Evolutionary conservation across 345 rosid species (phyloP), one percentile per base, ranked within the genome.

Genomic region (Murraya paniculata): DNA sequence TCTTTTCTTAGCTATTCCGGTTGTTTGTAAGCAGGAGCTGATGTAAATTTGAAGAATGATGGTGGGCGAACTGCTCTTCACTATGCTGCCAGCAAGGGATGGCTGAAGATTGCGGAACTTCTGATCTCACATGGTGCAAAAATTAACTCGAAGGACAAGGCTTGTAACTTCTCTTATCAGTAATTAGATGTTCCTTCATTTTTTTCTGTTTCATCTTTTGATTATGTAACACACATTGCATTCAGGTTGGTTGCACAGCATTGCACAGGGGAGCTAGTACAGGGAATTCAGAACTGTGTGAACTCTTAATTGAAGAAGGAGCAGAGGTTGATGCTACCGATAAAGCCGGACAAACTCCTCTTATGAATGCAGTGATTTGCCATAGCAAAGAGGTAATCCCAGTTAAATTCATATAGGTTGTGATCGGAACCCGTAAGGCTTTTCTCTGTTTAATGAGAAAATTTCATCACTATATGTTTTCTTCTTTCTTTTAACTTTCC

Each of bases 11-110:
- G 24, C 70, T n/a, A 73, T 67, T 24, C 35, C 9, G 67, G 50
- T 57, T 9, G 73, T 68, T 66, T 73, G 59, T 81, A 70, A 22
- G 21, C 79, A 95, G 98, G 97, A 68, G 97, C 92, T 72, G 91
- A 93, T 87, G 92, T 92, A 9, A 87, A 92, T 87, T 58, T 85
- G 66, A 91, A 86, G 77, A 95, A 93, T 81, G 86, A 87, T 31
- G 98, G 94, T 21, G 97, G 97, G n/a, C 94, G 93, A 6, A 81
- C 91, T 65, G 98, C 98, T 58, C 94, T 95, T 81, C 99, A 95
- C 79, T 95, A 95, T 86, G 96, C 98, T 64, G 98, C 99, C 62
- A 95, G 99, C 87, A 93, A 95, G 87, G 99, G 98, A 61, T 79
- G 90, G 89, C 48, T 84, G 80, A 83, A 91, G 76, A 83, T 95